Percentiles rank a stretch among this genome's conserved stretches.
These are phyloP conservation scores for Cystofilobasidium bisporidii DNA, from an alignment of 768 basidiomycete genomes.

Conservation along the genomic window DNA sequence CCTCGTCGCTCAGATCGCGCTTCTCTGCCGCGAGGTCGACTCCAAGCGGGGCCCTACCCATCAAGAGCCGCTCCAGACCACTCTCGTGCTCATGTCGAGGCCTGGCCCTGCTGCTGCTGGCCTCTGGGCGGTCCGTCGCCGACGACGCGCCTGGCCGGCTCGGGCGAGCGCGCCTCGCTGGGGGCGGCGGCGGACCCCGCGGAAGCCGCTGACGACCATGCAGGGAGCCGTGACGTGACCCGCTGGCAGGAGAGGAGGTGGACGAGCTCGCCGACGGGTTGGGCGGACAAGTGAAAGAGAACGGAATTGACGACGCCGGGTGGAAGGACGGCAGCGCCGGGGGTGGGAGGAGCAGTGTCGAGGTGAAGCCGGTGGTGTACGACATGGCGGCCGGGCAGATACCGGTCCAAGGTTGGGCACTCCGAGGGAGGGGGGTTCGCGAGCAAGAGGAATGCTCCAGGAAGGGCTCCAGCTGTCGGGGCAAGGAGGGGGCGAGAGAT, in stretches of 20 bases:
- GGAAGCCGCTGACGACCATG: not conserved
- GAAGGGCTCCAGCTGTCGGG: too few relatives aligned
- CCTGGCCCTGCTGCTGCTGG: not conserved
- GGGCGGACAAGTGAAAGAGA: constrained; percentile 11
- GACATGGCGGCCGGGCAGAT: constrained; percentile 34
- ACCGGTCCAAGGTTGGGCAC: not conserved
- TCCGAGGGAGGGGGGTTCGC: not conserved
- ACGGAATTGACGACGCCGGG: not conserved
- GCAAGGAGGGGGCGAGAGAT: too few relatives aligned
- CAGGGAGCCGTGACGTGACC: too few relatives aligned
- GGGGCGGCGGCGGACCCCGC: not conserved
- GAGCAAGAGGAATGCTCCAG: not conserved
- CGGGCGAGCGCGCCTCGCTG: not conserved
- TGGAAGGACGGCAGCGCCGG: not conserved
- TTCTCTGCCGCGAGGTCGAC: constrained; percentile 8
- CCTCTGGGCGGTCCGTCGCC: not conserved
- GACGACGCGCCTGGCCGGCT: not conserved
- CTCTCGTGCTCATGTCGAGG: not conserved
- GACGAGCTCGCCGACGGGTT: not conserved
- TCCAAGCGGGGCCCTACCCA: not conserved
- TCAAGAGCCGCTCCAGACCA: not conserved
- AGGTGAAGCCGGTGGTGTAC: constrained; percentile 61
- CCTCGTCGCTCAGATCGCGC: constrained; percentile 11
- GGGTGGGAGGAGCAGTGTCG: not conserved
- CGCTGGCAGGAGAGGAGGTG: not conserved